Evolutionary conservation across 2,329 filamentous ascomycete species (phyloP), one percentile per base, ranked within the genome.

Genomic region (Cladosporium velox): DNA sequence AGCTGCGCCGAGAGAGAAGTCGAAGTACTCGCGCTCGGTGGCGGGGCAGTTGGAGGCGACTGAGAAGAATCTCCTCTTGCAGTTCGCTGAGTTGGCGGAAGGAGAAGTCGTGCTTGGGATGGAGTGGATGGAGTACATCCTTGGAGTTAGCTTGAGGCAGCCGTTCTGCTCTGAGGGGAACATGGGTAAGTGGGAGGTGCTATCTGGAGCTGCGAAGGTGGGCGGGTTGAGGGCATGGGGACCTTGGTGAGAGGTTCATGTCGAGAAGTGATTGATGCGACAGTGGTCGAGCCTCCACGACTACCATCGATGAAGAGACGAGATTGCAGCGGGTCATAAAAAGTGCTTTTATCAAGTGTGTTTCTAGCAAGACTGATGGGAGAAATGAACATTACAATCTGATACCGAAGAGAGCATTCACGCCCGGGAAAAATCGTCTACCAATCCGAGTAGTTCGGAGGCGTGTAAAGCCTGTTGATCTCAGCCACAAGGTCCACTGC

Each of bases 401-500:
- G 61, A 57, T 44, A 55, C 61, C 61, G 51, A 64, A 30, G 35
- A 47, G 38, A 47, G 34, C 24, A 55, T 32, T 32, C 32, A 21
- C 14, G 10, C 28, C 52, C 28, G n/a, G 21, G 15, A n/a, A 55
- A 12, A 21, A 4, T 2, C 7, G 26, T 47, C 51, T 57, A 64
- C 61, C 61, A 64, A 35, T 64, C 61, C 61, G 61, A 55, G 38
- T 64, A 65, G 32, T 52, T 59, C 30, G 55, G 63, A 6, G 63
- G 63, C 55, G 28, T 14, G 28, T 62, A 66, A 6, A 61, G 24
- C 49, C 51, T 66, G 44, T 62, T 49, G 8, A 98, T 87, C 78
- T 91, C 89, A 72, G 87, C 82, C 63, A 96, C 86, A 64, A 98
- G 83, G 73, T 93, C 90, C 71, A 90, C 87, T 61, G 91, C 86